Evolutionary conservation across 2,329 filamentous ascomycete genomes (phyloP).

Genomic region (Fusarium domesticum): DNA sequence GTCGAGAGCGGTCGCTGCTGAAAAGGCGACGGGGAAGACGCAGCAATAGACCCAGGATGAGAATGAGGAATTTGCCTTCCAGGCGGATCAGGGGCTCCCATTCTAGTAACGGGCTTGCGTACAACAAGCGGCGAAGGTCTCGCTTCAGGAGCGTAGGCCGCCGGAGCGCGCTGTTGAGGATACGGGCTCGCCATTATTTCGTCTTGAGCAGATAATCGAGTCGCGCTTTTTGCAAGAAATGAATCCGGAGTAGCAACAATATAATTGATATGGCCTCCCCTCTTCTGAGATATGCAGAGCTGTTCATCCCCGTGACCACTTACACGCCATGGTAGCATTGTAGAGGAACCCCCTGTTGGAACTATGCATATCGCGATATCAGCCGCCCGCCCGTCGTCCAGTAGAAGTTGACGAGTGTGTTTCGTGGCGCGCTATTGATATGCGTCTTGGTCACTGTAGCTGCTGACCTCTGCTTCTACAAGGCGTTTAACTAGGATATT

Average conservation of each 20-base stretch:
- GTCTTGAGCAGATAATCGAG: constrained; percentile 3
- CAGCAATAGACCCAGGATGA: constrained; percentile 6
- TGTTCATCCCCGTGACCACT: no score
- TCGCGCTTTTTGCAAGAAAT: constrained; percentile 4
- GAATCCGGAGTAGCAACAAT: constrained; percentile 16
- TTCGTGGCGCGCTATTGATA: constrained; percentile 18
- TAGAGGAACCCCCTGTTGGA: constrained; percentile 6
- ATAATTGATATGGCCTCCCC: no score
- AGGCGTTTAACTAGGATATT: no score
- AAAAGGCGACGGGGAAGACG: constrained; percentile 7
- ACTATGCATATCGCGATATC: constrained; percentile 8
- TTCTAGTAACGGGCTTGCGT: constrained; percentile 16
- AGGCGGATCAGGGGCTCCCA: constrained; percentile 6
- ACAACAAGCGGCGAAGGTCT: constrained; percentile 9
- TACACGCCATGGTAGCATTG: no score
- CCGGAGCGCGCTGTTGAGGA: constrained; percentile 3
- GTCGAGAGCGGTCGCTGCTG: constrained; percentile 5
- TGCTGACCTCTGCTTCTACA: neutral
- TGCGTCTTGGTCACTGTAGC: constrained; percentile 2
- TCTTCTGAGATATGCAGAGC: no score
- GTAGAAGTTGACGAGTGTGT: constrained; percentile 1
- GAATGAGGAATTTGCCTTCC: neutral
- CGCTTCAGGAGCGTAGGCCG: constrained; percentile 1
- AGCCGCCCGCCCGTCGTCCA: constrained; percentile 16
- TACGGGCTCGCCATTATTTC: constrained; percentile 16